phyloP scores from a whole-genome alignment of 345 rosid species.

The Adansonia digitata region DNA sequence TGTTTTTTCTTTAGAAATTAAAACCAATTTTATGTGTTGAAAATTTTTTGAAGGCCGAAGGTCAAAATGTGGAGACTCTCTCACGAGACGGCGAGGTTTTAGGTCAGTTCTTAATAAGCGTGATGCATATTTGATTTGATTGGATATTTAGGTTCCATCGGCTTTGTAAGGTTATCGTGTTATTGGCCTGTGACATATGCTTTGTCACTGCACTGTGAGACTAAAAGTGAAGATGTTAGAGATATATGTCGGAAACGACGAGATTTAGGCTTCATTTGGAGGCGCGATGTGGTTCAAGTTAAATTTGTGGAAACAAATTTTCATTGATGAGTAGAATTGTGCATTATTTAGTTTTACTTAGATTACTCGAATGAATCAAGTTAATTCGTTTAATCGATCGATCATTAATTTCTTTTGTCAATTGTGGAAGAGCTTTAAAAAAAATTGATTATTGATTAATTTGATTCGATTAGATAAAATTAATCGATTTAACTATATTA shows the following conservation, averaged over 20 bases:
- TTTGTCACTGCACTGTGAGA: background rate
- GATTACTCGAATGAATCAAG: no score
- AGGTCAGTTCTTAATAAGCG: background rate
- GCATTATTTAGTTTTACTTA: no score
- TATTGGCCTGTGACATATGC: background rate
- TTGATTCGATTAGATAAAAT: no score
- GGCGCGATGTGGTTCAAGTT: no score
- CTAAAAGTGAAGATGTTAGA: background rate
- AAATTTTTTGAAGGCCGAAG: background rate
- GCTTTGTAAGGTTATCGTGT: background rate
- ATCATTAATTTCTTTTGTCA: no score
- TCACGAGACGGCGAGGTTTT: constrained; percentile 4
- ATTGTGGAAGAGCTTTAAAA: no score
- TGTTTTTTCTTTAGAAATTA: background rate
- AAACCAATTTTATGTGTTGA: background rate
- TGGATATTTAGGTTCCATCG: background rate
- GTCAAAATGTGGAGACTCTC: background rate
- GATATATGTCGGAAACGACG: background rate
- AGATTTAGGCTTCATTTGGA: no score
- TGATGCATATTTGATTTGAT: background rate
- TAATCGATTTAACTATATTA: no score
- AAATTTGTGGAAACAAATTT: no score
- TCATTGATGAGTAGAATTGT: no score
- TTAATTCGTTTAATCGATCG: no score
- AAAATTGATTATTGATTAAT: no score